These are phyloP conservation scores for Fusarium mangiferae DNA, from an alignment of 2,329 filamentous ascomycete species.

Conservation along the genomic window DNA sequence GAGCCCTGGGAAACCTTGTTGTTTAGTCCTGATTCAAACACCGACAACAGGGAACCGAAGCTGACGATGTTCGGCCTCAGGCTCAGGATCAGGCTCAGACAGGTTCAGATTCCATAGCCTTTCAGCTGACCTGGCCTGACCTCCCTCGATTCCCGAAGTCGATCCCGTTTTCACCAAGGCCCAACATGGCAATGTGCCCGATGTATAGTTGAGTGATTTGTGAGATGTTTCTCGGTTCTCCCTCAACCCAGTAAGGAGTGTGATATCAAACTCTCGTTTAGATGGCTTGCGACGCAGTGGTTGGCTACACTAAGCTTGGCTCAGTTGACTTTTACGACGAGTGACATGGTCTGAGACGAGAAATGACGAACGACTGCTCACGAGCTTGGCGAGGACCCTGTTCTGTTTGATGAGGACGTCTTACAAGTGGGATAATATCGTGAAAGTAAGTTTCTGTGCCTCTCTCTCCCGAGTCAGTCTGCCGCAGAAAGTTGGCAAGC, in stretches of 20 bases:
- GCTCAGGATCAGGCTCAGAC: background rate
- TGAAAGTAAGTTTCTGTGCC: constrained; percentile 21
- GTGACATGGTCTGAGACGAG: constrained; percentile 35
- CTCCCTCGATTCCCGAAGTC: constrained; percentile 36
- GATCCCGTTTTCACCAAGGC: constrained; percentile 27
- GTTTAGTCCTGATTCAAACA: constrained; percentile 1
- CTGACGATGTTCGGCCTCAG: constrained; percentile 17
- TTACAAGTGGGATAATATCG: constrained; percentile 10
- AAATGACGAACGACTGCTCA: constrained; percentile 1
- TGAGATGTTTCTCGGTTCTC: constrained; percentile 4
- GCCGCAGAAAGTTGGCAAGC: constrained; percentile 25
- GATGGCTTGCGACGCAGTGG: constrained; percentile 13
- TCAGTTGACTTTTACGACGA: constrained; percentile 20
- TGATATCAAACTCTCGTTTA: constrained; percentile 2
- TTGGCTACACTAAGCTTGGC: constrained; percentile 6
- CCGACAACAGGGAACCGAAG: constrained; percentile 24
- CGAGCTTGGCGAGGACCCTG: constrained; percentile 23
- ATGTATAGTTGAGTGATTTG: constrained; percentile 10
- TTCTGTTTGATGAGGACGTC: constrained; percentile 4
- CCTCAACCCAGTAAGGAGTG: constrained; percentile 4
- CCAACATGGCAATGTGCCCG: constrained; percentile 27
- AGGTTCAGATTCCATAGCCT: constrained; percentile 5
- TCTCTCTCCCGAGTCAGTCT: constrained; percentile 29
- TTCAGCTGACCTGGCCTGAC: constrained; percentile 25
- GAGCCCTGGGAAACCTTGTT: constrained; percentile 4